Base-by-base conservation (phyloP, 805 yeast species). In the Candida hungchunana region DNA sequence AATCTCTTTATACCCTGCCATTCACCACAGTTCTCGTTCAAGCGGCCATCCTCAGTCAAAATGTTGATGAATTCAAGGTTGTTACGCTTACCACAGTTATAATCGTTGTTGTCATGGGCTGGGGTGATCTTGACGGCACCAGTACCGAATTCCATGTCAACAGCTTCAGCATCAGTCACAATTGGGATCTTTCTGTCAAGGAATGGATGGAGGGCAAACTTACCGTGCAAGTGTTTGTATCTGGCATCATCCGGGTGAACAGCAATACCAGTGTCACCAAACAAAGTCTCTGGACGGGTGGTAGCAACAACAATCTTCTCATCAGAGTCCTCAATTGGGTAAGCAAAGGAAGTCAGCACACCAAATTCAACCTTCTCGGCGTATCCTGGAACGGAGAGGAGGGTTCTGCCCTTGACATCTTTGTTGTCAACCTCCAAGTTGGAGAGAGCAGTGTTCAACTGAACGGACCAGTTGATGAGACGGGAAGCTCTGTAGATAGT, bases 81-180 rank as follows among this genome's bases (percentile, higher is more conserved):
- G 63, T 87, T 85, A 69, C 98, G 88, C 69, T 85, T 89, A 69
- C 98, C 98, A 36, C 96, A 87, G 58, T 71, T 74, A 74, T 86
- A 88, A 86, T 93, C 98, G 73, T 93, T 93, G 55, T 79, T 83
- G 66, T 93, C 98, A 64, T 93, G 98, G 29, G 96, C 97, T 42
- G 98, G 98, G 11, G 98, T 93, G 60, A 93, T 93, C 67, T 93
- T 93, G 44, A 93, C 98, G 32, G 98, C 98, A 81, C 98, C 98
- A 44, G 98, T 93, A 74, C 98, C 98, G 51, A 93, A 93, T 62
- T 85, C 95, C 97, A 93, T 93, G 63, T 93, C 98, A 47, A 93
- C 98, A 26, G 97, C 93, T 64, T 86, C 95, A 26, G 79, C 59
- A 60, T 93, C 98, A 34, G 88, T 77, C 44, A 93, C 68, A 56